Base-by-base conservation (phyloP, 208 protist species). In the Phytomonas francai region DNA sequence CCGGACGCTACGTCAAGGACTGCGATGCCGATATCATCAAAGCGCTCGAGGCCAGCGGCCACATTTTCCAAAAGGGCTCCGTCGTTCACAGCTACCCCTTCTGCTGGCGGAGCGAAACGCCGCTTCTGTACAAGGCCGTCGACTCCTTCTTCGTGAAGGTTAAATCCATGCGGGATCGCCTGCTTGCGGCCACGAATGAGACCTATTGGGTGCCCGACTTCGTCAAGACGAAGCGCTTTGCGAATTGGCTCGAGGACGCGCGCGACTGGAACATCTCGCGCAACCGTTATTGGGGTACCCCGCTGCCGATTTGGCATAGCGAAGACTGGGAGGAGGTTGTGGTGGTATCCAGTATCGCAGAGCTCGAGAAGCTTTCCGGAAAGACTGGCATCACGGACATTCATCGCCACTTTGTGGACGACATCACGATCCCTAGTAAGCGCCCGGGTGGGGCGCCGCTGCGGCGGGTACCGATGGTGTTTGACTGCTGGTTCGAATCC, bases 401-500 rank as follows among this genome's bases (percentile, higher is more conserved):
- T 25, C 98, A 99, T 84, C 87, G 97, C 60, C 89, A 99, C 49
- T 89, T 78, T 66, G 91, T 99, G 27, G 99, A 99, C 78, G 58
- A 99, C 45, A 91, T 99, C 69, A 98, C 92, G 29, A 99, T 99
- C 78, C 98, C 98, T 28, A 98, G 95, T 36, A 87, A 94, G 73
- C 79, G 89, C 22, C 94, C 91, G 58, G 94, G 90, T 33, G 84
- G 89, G 73, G 77, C 81, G 11, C 88, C 84, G 16, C 83, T 99
- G 34, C 77, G 81, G 34, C 94, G 98, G 68, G 91, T 99, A 22
- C 73, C 78, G 25, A 97, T 99, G 73, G 99, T 99, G 16, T 99
- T 99, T 79, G 99, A 99, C 88, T 99, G 99, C 94, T 99, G 99
- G 99, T 99, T 99, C 81, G 99, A 99, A 88, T 91, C 82, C 33